Percentiles rank a stretch among this genome's conserved stretches.
phyloP scores from a whole-genome alignment of 2,329 filamentous ascomycete genomes.

The Thyridium curvatum region DNA sequence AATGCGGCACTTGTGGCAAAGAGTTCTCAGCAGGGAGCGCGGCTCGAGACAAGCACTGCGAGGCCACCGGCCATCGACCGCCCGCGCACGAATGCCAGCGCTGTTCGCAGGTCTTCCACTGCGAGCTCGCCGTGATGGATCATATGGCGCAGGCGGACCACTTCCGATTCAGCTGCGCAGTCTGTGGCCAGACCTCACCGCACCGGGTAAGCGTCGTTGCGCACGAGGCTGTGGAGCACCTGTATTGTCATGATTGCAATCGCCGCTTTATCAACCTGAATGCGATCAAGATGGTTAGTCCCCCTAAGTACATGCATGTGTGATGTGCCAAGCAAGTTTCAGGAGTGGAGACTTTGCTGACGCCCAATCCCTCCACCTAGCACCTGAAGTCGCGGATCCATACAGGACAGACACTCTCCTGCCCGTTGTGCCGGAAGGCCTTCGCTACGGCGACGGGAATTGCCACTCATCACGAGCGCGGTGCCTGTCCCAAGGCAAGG shows the following conservation, averaged over 20 bases:
- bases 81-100: constrained; percentile 20
- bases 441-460: constrained; percentile 48
- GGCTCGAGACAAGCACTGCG: constrained; percentile 20
- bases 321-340: neutral
- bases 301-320: neutral
- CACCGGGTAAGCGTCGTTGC: too few species aligned
- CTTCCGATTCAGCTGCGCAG: too few species aligned
- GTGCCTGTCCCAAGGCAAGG: constrained; percentile 39
- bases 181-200: too few species aligned
- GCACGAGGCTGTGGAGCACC: neutral
- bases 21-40: constrained; percentile 12
- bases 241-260: constrained; percentile 6
- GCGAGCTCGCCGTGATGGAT: constrained; percentile 9
- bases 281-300: too few species aligned
- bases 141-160: constrained; percentile 6
- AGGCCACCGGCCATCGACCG: constrained; percentile 14
- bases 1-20: constrained; percentile 20
- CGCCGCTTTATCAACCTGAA: neutral
- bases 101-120: constrained; percentile 16
- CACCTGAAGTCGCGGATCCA: constrained; percentile 50
- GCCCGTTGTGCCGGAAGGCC: constrained; percentile 45
- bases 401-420: constrained; percentile 33
- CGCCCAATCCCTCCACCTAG: constrained; percentile 22
- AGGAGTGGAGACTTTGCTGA: neutral
- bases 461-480: constrained; percentile 48